phyloP scores from a whole-genome alignment of 257 asterid genomes.

The Jasminum sambac region DNA sequence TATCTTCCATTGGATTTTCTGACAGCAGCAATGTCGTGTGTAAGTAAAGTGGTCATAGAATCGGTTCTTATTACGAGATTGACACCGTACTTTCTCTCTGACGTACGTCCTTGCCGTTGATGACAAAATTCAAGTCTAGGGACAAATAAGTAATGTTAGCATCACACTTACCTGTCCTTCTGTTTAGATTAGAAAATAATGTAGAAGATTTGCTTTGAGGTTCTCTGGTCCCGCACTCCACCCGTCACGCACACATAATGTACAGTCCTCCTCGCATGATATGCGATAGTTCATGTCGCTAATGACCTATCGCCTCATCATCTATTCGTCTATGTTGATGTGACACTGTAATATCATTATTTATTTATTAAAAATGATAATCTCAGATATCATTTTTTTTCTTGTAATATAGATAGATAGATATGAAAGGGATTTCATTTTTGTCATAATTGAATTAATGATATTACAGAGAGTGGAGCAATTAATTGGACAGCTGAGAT shows the following conservation, averaged over 20 bases:
- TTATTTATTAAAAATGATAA: too few relatives aligned
- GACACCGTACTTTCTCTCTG: constrained; percentile 49
- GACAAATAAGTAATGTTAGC: constrained; percentile 42
- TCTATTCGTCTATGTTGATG: too few relatives aligned
- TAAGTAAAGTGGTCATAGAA: constrained; percentile 41
- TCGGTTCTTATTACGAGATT: constrained; percentile 51
- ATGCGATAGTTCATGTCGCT: too few relatives aligned
- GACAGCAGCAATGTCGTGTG: constrained; percentile 40
- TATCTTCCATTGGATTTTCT: constrained; percentile 79
- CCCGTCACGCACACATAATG: background rate
- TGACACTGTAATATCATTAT: too few relatives aligned
- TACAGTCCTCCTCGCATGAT: too few relatives aligned
- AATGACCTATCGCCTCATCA: too few relatives aligned
- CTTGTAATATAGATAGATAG: too few relatives aligned
- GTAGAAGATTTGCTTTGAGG: constrained; percentile 10
- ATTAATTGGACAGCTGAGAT: constrained; percentile 44
- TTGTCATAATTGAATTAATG: too few relatives aligned
- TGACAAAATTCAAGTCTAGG: constrained; percentile 38
- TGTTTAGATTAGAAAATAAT: constrained; percentile 12
- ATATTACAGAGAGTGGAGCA: constrained; percentile 50
- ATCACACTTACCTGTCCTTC: constrained; percentile 33
- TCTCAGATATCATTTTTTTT: too few relatives aligned
- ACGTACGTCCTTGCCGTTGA: constrained; percentile 23
- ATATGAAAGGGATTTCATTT: too few relatives aligned
- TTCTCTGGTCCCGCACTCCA: constrained; percentile 31